A percentile compares a stretch with the other conserved stretches of the same genome.
Evolutionary conservation across 2,329 filamentous ascomycete genomes (phyloP).

Genomic region (Epichloe typhina): DNA sequence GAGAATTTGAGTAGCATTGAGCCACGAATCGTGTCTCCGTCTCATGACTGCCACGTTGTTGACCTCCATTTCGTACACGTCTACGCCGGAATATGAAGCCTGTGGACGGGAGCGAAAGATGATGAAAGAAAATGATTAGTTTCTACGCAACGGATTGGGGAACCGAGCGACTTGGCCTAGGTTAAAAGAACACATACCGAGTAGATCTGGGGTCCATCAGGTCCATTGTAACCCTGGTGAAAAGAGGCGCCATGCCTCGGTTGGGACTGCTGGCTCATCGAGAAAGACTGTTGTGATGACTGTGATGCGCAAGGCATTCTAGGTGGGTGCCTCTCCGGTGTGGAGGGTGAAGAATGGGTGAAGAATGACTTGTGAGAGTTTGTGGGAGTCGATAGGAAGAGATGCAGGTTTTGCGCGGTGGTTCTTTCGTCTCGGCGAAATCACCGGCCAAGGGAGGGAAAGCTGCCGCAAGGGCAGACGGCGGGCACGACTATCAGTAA

Average conservation of each 20-base stretch:
- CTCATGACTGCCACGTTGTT: conserved; percentile 92
- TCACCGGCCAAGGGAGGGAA: conserved; percentile 1
- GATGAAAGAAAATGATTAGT: neutral
- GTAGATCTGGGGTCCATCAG: conserved; percentile 45
- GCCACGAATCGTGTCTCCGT: conserved; percentile 83
- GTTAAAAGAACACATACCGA: conserved; percentile 31
- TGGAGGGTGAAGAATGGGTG: neutral
- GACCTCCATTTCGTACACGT: conserved; percentile 98
- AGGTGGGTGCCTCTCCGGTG: neutral
- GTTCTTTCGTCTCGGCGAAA: neutral
- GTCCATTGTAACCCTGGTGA: conserved; percentile 19
- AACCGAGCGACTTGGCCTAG: neutral
- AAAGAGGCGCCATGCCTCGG: conserved; percentile 25
- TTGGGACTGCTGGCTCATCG: conserved; percentile 42
- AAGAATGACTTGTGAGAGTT: neutral
- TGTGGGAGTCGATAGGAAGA: too few species aligned
- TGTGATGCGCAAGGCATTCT: conserved; percentile 32
- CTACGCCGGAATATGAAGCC: conserved; percentile 89
- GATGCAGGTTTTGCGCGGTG: neutral
- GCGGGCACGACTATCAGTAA: neutral
- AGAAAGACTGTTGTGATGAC: conserved; percentile 43
- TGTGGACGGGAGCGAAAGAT: conserved; percentile 12
- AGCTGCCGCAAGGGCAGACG: neutral
- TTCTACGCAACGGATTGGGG: neutral
- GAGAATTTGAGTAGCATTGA: conserved; percentile 96